Evolutionary conservation across 2,329 filamentous ascomycete genomes (phyloP).

Genomic region (Taxawa tesnikishii): DNA sequence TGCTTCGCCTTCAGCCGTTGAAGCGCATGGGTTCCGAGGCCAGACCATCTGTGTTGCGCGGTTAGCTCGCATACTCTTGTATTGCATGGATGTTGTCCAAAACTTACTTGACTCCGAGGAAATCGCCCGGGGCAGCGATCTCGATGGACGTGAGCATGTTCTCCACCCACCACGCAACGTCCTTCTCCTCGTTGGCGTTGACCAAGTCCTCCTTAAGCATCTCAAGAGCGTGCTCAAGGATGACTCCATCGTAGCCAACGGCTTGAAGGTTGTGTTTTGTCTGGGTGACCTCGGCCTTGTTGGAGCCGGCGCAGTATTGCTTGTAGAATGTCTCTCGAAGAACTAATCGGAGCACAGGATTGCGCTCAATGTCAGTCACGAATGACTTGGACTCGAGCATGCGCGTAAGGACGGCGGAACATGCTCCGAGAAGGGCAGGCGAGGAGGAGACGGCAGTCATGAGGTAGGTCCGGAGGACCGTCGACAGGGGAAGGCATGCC

Average conservation of each 20-base stretch:
- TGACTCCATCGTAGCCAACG: conserved; percentile 72
- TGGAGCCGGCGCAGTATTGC: conserved; percentile 83
- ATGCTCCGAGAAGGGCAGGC: conserved; percentile 54
- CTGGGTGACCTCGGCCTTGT: conserved; percentile 49
- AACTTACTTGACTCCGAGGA: conserved; percentile 41
- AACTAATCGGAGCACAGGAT: conserved; percentile 55
- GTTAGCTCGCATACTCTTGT: neutral
- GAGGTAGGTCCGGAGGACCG: conserved; percentile 55
- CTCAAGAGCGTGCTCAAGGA: conserved; percentile 74
- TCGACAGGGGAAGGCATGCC: conserved; percentile 52
- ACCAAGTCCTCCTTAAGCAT: conserved; percentile 51
- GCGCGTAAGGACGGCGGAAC: conserved; percentile 52
- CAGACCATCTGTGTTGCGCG: conserved; percentile 51
- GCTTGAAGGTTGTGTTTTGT: conserved; percentile 55
- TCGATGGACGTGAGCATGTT: conserved; percentile 64
- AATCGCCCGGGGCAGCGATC: conserved; percentile 38
- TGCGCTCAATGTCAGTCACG: conserved; percentile 62
- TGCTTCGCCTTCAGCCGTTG: conserved; percentile 51
- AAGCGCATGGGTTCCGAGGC: conserved; percentile 64
- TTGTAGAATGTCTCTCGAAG: conserved; percentile 78
- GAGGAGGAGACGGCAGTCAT: conserved; percentile 62
- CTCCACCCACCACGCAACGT: conserved; percentile 58
- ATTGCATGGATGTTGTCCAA: neutral
- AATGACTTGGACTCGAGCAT: conserved; percentile 58
- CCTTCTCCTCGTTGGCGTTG: conserved; percentile 40